These are phyloP conservation scores for Exophiala sp. DNA, from an alignment of 2,329 filamentous ascomycete species.

Conservation along the genomic window DNA sequence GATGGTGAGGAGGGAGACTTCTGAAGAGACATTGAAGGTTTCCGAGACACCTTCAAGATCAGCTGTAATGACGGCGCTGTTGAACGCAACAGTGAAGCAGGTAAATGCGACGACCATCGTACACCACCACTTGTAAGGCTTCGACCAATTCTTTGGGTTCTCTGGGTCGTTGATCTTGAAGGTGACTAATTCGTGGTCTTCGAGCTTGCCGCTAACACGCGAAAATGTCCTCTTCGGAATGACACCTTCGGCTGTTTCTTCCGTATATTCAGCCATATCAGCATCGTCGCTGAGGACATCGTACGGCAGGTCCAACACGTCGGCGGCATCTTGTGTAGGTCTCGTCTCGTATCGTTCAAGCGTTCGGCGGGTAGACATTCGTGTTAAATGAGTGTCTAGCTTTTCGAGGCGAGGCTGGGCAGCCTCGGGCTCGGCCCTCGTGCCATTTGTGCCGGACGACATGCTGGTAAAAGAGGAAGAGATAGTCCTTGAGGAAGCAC, in stretches of 20 bases:
- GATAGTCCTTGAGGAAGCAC: too few species aligned
- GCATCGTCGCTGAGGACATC: constrained; percentile 59
- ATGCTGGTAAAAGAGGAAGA: background rate
- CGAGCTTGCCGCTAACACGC: constrained; percentile 50
- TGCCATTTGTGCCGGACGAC: constrained; percentile 4
- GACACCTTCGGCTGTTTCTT: constrained; percentile 59
- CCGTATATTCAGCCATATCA: constrained; percentile 64
- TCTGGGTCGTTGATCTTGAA: constrained; percentile 69
- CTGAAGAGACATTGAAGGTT: constrained; percentile 65
- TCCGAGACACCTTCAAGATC: constrained; percentile 63
- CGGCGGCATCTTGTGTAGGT: constrained; percentile 30
- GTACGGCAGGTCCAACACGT: constrained; percentile 60
- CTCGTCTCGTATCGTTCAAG: constrained; percentile 24
- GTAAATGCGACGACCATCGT: constrained; percentile 79
- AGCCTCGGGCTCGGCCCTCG: background rate
- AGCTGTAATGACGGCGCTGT: constrained; percentile 72
- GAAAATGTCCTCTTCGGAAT: constrained; percentile 57
- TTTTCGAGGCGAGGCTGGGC: constrained; percentile 10
- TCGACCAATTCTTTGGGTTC: constrained; percentile 84
- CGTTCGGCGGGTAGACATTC: constrained; percentile 23
- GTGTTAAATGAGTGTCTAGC: constrained; percentile 16
- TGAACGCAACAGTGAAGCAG: constrained; percentile 70
- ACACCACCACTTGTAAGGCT: constrained; percentile 56
- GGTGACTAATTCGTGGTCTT: constrained; percentile 62
- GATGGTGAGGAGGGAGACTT: constrained; percentile 69